phyloP scores from a whole-genome alignment of 192 early-diverging fungal species.

The Backusella psychrophila region DNA sequence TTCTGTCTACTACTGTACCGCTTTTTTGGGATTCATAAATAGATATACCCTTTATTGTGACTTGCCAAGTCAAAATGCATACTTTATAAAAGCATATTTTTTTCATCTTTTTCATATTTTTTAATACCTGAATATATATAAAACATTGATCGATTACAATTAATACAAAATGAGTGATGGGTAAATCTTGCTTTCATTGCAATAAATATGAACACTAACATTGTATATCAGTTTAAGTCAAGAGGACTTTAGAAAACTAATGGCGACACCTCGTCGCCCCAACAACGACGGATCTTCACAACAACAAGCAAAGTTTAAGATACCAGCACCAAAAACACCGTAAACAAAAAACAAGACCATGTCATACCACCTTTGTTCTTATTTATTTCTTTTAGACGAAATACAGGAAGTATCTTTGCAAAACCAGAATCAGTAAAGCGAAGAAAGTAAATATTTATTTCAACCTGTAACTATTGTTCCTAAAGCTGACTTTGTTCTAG shows the following conservation, averaged over 20 bases:
- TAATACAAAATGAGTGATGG: constrained; percentile 14
- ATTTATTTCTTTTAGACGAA: constrained; percentile 26
- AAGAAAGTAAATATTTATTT: constrained; percentile 37
- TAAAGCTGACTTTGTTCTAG: neutral
- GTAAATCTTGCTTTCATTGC: neutral
- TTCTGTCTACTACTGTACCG: constrained; percentile 14
- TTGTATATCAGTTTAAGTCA: constrained; percentile 54
- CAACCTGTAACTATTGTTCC: neutral
- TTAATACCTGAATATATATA: neutral
- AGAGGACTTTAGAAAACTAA: constrained; percentile 77
- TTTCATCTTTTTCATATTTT: neutral
- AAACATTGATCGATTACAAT: no score
- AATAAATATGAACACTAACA: neutral
- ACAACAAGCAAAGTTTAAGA: constrained; percentile 32
- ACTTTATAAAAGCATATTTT: neutral
- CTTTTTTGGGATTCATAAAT: constrained; percentile 18
- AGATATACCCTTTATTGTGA: neutral
- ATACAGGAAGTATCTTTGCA: constrained; percentile 41
- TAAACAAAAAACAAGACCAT: constrained; percentile 16
- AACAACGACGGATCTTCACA: constrained; percentile 28
- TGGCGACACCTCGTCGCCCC: constrained; percentile 63
- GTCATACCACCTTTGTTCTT: neutral
- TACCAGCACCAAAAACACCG: constrained; percentile 31
- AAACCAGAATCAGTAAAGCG: constrained; percentile 43
- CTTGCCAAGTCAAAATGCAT: neutral